These are phyloP conservation scores for Arctostaphylos glauca DNA, from an alignment of 148 eudicot genomes.

Conservation along the genomic window DNA sequence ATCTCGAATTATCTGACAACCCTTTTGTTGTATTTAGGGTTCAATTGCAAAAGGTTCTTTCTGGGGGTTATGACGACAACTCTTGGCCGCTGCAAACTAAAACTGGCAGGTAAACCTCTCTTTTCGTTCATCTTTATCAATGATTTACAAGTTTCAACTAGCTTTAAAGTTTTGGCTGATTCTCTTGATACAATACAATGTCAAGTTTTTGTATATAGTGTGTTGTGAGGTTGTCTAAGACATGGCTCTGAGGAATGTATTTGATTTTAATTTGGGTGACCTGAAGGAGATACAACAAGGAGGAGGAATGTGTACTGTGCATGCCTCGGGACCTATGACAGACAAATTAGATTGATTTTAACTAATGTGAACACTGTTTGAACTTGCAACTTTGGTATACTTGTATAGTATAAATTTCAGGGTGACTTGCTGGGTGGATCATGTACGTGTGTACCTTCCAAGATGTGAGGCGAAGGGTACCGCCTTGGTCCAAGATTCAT, in stretches of 20 bases:
- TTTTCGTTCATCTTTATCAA: background rate
- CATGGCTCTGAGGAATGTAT: background rate
- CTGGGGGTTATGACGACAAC: conserved; percentile 72
- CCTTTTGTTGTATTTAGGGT: conserved; percentile 33
- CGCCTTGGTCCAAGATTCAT: too few relatives aligned
- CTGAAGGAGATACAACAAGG: background rate
- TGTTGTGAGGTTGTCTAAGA: background rate
- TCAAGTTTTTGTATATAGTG: background rate
- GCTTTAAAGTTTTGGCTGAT: background rate
- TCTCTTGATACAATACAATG: too few relatives aligned
- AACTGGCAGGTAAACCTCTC: conserved; percentile 59
- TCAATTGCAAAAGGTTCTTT: conserved; percentile 74
- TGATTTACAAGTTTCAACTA: background rate
- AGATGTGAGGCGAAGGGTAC: too few relatives aligned
- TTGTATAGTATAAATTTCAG: too few relatives aligned
- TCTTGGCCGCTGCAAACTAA: conserved; percentile 79
- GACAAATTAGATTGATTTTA: too few relatives aligned
- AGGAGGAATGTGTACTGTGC: background rate
- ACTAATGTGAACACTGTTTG: too few relatives aligned
- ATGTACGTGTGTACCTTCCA: too few relatives aligned
- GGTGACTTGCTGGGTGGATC: too few relatives aligned
- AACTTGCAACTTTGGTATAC: too few relatives aligned
- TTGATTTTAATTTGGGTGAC: background rate
- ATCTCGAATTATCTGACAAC: conserved; percentile 3
- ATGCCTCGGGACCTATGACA: too few relatives aligned